phyloP scores from a whole-genome alignment of 2,329 filamentous ascomycete genomes.

The Pseudohalonectria lignicola region DNA sequence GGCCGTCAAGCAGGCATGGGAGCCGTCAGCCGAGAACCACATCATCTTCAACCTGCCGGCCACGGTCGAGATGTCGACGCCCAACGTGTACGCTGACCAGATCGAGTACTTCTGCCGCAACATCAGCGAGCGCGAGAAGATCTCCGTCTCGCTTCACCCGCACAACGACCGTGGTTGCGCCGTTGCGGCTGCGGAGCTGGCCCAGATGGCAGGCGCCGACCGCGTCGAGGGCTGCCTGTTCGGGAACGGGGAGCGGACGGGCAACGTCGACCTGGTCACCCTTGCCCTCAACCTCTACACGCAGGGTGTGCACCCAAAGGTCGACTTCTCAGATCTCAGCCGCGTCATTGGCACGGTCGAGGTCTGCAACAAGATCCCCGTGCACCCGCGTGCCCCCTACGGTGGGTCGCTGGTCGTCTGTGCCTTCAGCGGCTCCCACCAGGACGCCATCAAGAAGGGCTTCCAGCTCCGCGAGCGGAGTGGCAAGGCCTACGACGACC shows the following conservation, averaged over 20 bases:
- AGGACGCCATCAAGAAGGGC: slow-evolving; percentile 93
- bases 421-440: slow-evolving; percentile 84
- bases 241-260: slow-evolving; percentile 90
- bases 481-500: slow-evolving; percentile 48
- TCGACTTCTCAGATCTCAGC: slow-evolving; percentile 88
- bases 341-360: slow-evolving; percentile 82
- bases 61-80: slow-evolving; percentile 89
- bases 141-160: slow-evolving; percentile 81
- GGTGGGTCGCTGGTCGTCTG: slow-evolving; percentile 85
- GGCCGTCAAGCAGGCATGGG: slow-evolving; percentile 92
- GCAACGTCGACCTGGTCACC: slow-evolving; percentile 91
- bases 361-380: slow-evolving; percentile 86
- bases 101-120: slow-evolving; percentile 90
- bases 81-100: slow-evolving; percentile 92
- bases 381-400: slow-evolving; percentile 83
- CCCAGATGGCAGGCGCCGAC: slow-evolving; percentile 93
- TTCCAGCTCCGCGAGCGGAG: slow-evolving; percentile 60
- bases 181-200: slow-evolving; percentile 80
- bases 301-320: slow-evolving; percentile 71
- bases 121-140: slow-evolving; percentile 74
- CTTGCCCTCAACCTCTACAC: slow-evolving; percentile 91
- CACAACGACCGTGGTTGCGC: slow-evolving; percentile 93
- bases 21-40: slow-evolving; percentile 62
- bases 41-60: slow-evolving; percentile 97
- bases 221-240: slow-evolving; percentile 90